Base-by-base conservation (phyloP, 306 rosid species). In the Cicer arietinum region DNA sequence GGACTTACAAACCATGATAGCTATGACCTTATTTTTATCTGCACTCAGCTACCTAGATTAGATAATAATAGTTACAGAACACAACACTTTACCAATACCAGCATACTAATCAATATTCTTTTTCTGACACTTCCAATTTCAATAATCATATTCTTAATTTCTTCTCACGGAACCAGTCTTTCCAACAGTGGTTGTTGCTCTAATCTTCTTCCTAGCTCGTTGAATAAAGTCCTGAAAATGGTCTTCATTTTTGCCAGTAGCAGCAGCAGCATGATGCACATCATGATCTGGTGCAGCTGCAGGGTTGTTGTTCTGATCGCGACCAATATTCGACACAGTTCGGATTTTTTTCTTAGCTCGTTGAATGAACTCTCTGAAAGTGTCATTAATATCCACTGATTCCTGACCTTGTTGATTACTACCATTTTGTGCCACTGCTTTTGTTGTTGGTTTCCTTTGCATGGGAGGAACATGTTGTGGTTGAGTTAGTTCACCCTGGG, bases 191-290 rank as follows among this genome's bases (percentile, higher is more conserved):
- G 93, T 81, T 40, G 82, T 56, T 66, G 85, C 35, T 51, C 87
- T 79, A 65, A 89, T 71, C 82, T 74, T 91, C 71, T 61, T 76
- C 85, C 69, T 85, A 7, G 74, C 82, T 7, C 51, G 77, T 1
- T 74, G 73, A 69, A 89, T 87, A 42, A 79, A 91, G 37, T 83
- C 89, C 0, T 86, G 77, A 59, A 84, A 84, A 4, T 76, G 80
- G 35, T 90, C 89, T 41, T 69, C 91, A 17, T 53, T 69, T 25
- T 79, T 76, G 67, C 77, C 45, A 7, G 44, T 3, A 17, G 52
- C 44, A 35, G 67, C 74, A 41, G 10, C 39, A 67, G 13, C 87
- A 42, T 16, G 37, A 8, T 37, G 59, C 12, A 7, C 47, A 59
- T 57, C 77, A 14, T 78, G 71, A 67, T 74, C 80, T 5, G 56